phyloP scores from a whole-genome alignment of 805 yeast genomes.

The Barnettozyma populi region DNA sequence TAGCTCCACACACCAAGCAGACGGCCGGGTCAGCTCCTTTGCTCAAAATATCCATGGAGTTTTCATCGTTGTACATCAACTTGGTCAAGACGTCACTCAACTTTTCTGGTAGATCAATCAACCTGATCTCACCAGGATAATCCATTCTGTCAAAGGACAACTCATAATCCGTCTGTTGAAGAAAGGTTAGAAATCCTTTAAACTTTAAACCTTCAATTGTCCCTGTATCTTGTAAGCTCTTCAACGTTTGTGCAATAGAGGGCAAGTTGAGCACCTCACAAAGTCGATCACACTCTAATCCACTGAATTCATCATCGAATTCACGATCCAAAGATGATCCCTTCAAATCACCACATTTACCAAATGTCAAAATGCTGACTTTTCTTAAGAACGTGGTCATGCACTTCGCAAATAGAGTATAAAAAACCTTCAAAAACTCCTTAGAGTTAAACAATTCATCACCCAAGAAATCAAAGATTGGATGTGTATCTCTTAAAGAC shows the following conservation, averaged over 20 bases:
- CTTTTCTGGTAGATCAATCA: conserved; percentile 60
- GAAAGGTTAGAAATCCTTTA: conserved; percentile 13
- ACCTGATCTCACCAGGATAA: conserved; percentile 60
- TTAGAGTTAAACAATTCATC: conserved; percentile 21
- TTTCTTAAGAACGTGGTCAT: conserved; percentile 62
- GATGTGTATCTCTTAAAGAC: conserved; percentile 23
- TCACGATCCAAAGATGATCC: conserved; percentile 20
- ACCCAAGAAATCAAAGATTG: conserved; percentile 25
- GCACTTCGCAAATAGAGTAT: conserved; percentile 49
- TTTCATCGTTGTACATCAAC: conserved; percentile 41
- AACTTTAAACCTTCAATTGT: conserved; percentile 25
- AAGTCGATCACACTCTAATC: conserved; percentile 50
- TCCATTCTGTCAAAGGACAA: conserved; percentile 31
- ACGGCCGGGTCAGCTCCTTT: conserved; percentile 65
- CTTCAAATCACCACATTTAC: conserved; percentile 41
- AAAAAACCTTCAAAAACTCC: conserved; percentile 36
- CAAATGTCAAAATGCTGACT: conserved; percentile 49
- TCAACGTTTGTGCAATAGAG: conserved; percentile 24
- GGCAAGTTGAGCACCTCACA: conserved; percentile 47
- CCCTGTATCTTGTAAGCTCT: conserved; percentile 6
- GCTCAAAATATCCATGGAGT: conserved; percentile 33
- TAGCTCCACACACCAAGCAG: conserved; percentile 75
- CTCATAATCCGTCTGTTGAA: conserved; percentile 21
- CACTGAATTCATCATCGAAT: neutral
- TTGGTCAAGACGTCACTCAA: conserved; percentile 66